A percentile compares a stretch with the other conserved stretches of the same genome.
phyloP scores from a whole-genome alignment of 2,329 filamentous ascomycete species.

The Penicillium sp. region DNA sequence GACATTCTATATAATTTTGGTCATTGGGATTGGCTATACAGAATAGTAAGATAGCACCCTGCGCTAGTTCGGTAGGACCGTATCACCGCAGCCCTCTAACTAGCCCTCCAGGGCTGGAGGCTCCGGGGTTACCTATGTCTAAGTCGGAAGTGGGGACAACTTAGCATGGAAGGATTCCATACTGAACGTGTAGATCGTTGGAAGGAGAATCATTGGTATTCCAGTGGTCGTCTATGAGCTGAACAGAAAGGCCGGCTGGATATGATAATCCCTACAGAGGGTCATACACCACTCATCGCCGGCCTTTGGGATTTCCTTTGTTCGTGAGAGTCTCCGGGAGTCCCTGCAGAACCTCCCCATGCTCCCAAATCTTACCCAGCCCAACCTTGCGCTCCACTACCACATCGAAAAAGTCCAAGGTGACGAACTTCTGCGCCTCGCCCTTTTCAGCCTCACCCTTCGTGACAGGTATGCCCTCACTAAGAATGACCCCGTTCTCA shows the following conservation, averaged over 20 bases:
- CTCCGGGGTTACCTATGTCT: background rate
- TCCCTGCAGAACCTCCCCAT: constrained; percentile 53
- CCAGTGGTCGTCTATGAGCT: background rate
- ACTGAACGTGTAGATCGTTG: background rate
- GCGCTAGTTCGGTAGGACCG: too few relatives aligned
- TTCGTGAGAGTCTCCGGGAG: constrained; percentile 42
- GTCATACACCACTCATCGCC: constrained; percentile 3
- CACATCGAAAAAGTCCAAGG: constrained; percentile 65
- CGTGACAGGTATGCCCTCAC: constrained; percentile 43
- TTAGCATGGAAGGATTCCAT: background rate
- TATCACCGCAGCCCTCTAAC: background rate
- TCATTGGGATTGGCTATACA: too few relatives aligned
- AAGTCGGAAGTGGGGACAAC: background rate
- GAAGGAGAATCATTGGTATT: background rate
- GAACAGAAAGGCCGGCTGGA: background rate
- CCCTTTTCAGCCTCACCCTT: constrained; percentile 42
- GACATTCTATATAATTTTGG: too few relatives aligned
- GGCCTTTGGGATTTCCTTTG: constrained; percentile 32
- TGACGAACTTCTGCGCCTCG: constrained; percentile 55
- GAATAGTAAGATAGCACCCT: background rate
- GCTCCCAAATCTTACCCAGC: constrained; percentile 63
- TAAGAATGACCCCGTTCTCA: constrained; percentile 72
- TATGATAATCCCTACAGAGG: background rate
- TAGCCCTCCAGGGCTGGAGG: background rate
- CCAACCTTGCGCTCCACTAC: constrained; percentile 74